phyloP scores from a whole-genome alignment of 2,329 filamentous ascomycete genomes.

The Ceratocystiopsis brevicomis region DNA sequence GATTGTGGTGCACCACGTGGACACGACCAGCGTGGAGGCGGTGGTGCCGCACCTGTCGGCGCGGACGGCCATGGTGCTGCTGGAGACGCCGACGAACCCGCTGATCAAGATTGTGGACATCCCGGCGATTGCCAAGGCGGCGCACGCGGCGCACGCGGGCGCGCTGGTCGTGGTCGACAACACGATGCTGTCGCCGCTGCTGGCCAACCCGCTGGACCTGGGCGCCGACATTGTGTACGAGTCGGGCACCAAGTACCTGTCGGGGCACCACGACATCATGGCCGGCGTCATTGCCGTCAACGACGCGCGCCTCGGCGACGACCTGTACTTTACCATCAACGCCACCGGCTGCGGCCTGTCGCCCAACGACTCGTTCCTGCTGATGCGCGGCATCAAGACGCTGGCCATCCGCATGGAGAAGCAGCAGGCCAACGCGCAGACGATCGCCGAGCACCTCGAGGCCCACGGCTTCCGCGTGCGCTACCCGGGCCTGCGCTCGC shows the following conservation, averaged over 20 bases:
- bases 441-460: conserved; percentile 84
- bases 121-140: conserved; percentile 52
- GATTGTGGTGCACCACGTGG: conserved; percentile 88
- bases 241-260: conserved; percentile 93
- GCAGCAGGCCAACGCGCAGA: conserved; percentile 81
- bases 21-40: conserved; percentile 62
- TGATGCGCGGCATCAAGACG: conserved; percentile 92
- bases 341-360: conserved; percentile 84
- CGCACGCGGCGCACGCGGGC: conserved; percentile 59
- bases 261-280: conserved; percentile 97
- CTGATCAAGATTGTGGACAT: conserved; percentile 97
- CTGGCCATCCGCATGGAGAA: conserved; percentile 97
- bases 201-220: conserved; percentile 82
- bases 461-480: conserved; percentile 81
- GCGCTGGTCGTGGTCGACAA: conserved; percentile 89
- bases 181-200: conserved; percentile 93
- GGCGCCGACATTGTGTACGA: conserved; percentile 95
- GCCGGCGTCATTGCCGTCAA: conserved; percentile 91
- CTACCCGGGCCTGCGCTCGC: conserved; percentile 82
- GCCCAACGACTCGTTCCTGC: conserved; percentile 88
- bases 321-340: conserved; percentile 94
- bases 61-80: conserved; percentile 86
- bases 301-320: conserved; percentile 61
- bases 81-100: conserved; percentile 94
- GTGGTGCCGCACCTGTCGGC: conserved; percentile 49